phyloP scores from a whole-genome alignment of 176 grass and related monocot genomes.

The Eragrostis nindensis region DNA sequence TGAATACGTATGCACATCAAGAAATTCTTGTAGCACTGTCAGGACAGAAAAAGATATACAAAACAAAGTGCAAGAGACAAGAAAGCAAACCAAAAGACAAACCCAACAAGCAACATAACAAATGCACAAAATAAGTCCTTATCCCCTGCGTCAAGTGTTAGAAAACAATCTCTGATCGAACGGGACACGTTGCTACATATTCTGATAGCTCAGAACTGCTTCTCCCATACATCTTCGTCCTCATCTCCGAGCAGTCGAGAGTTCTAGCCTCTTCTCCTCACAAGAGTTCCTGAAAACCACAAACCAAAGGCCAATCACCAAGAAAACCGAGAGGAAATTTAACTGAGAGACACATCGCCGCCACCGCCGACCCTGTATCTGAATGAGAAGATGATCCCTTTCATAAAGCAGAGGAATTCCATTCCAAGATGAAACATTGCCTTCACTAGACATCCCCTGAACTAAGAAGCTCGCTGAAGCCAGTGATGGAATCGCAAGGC shows the following conservation, averaged over 20 bases:
- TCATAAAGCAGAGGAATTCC: constrained; percentile 52
- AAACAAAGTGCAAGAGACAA: constrained; percentile 35
- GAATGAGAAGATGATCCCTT: constrained; percentile 58
- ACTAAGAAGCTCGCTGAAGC: constrained; percentile 3
- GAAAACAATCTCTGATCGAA: constrained; percentile 22
- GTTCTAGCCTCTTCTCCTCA: neutral
- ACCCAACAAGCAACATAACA: constrained; percentile 39
- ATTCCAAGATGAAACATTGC: constrained; percentile 66
- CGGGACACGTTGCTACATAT: constrained; percentile 24
- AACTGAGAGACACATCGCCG: neutral
- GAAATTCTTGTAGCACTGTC: constrained; percentile 32
- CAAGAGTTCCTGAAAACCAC: constrained; percentile 8
- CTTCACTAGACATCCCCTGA: constrained; percentile 23
- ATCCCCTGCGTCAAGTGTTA: constrained; percentile 44
- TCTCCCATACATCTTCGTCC: neutral
- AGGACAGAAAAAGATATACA: constrained; percentile 13
- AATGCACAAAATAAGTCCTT: constrained; percentile 38
- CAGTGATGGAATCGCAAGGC: constrained; percentile 55
- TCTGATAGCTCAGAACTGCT: neutral
- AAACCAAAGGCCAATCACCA: neutral
- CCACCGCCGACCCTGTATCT: neutral
- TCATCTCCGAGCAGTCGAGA: constrained; percentile 16
- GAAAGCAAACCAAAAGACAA: constrained; percentile 34
- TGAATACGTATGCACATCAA: neutral
- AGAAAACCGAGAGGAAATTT: constrained; percentile 11